Percentiles rank a stretch among this genome's conserved stretches.
phyloP scores from a whole-genome alignment of 306 rosid species.

The Medicago lupulina region DNA sequence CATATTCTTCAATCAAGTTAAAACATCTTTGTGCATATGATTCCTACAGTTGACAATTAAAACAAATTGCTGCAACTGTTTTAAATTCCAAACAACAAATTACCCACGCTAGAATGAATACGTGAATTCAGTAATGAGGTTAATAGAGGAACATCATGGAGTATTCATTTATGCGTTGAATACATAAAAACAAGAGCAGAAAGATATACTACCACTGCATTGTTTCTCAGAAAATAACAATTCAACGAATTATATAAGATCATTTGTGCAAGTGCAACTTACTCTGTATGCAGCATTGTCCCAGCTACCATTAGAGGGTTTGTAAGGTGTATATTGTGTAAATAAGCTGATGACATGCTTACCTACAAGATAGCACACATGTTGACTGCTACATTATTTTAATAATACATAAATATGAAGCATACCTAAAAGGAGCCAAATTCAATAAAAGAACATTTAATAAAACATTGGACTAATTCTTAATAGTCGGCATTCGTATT shows the following conservation, averaged over 20 bases:
- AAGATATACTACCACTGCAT: background rate
- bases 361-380: constrained; percentile 46
- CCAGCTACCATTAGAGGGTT: constrained; percentile 73
- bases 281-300: constrained; percentile 63
- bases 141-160: background rate
- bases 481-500: background rate
- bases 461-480: constrained; percentile 14
- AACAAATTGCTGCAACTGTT: background rate
- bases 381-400: background rate
- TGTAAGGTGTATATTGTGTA: constrained; percentile 72
- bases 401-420: background rate
- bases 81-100: background rate
- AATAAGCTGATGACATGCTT: constrained; percentile 77
- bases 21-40: constrained; percentile 63
- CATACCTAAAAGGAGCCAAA: background rate
- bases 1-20: constrained; percentile 66
- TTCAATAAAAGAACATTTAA: background rate
- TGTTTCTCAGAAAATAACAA: background rate
- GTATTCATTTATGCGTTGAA: background rate
- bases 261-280: constrained; percentile 32
- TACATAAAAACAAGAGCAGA: background rate
- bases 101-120: background rate
- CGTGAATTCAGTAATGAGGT: background rate
- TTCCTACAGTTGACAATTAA: constrained; percentile 52
- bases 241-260: background rate